Conservation (phyloP, 495 filamentous ascomycete genomes). For the Aspergillus incahuasiensis region DNA sequence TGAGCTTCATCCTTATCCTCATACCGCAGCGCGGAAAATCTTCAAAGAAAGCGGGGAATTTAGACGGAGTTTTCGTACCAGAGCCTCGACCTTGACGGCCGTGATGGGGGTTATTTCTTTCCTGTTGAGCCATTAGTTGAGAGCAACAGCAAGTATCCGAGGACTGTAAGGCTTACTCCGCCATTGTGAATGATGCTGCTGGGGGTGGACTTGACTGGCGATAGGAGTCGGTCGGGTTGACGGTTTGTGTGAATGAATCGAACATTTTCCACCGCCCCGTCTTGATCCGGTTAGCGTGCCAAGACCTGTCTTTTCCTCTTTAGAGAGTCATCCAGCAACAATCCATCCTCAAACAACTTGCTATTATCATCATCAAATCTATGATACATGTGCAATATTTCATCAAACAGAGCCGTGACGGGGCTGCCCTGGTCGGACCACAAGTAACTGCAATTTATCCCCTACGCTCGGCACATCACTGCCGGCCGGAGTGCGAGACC, state of each 20-base stretch:
- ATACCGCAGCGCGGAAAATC: conserved; percentile 7
- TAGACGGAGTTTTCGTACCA: conserved; percentile 54
- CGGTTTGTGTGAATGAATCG: conserved; percentile 45
- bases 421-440: no score
- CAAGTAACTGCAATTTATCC: neutral
- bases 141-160: neutral
- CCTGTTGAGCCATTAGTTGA: conserved; percentile 22
- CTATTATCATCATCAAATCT: no score
- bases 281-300: conserved; percentile 25
- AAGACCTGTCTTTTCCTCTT: conserved; percentile 17
- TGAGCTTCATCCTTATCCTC: neutral
- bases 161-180: conserved; percentile 30
- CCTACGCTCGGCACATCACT: neutral
- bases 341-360: no score
- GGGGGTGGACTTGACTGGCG: conserved; percentile 17
- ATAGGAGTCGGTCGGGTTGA: conserved; percentile 28
- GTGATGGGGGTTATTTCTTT: conserved; percentile 61
- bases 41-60: conserved; percentile 23
- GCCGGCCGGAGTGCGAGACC: neutral
- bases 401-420: no score
- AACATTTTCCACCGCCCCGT: conserved; percentile 30
- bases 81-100: conserved; percentile 78
- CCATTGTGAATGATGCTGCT: conserved; percentile 37
- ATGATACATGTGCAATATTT: no score
- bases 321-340: no score